phyloP scores from a whole-genome alignment of 2,329 filamentous ascomycete species.

The Fusarium nematophilum region DNA sequence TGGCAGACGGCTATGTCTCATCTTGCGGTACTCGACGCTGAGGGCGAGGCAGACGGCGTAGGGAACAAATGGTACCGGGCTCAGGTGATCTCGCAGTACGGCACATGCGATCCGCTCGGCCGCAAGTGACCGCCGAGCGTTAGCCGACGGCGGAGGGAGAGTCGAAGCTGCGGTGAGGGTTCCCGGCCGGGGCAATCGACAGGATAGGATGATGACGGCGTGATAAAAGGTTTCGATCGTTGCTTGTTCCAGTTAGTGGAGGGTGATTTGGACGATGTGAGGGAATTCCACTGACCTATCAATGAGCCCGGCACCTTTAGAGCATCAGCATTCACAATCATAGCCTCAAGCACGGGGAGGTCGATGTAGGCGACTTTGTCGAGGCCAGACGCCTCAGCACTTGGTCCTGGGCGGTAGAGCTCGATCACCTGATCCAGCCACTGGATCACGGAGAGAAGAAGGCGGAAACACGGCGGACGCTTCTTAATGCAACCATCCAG shows the following conservation, averaged over 20 bases:
- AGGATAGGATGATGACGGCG: conserved; percentile 71
- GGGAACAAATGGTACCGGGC: conserved; percentile 68
- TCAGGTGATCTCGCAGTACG: conserved; percentile 62
- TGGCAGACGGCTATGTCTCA: conserved; percentile 69
- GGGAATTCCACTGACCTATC: conserved; percentile 55
- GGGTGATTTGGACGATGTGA: not conserved
- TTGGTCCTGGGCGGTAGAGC: conserved; percentile 67
- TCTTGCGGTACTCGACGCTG: conserved; percentile 72
- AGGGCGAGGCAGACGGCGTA: conserved; percentile 71
- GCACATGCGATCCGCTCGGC: conserved; percentile 68
- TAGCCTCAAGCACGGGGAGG: conserved; percentile 66
- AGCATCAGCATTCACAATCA: conserved; percentile 66
- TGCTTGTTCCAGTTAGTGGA: conserved; percentile 51
- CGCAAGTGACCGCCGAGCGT: conserved; percentile 67
- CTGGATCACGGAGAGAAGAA: conserved; percentile 65
- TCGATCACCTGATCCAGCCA: conserved; percentile 70
- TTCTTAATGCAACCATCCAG: conserved; percentile 62
- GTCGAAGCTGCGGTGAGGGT: conserved; percentile 54
- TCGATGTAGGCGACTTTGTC: conserved; percentile 62
- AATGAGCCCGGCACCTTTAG: conserved; percentile 60
- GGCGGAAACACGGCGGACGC: conserved; percentile 65
- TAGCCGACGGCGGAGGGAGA: conserved; percentile 60
- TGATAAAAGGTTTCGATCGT: conserved; percentile 74
- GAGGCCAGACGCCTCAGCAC: conserved; percentile 52
- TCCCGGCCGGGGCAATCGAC: conserved; percentile 61